Evolutionary conservation across 176 grass and related monocot genomes (phyloP), one percentile per base, ranked within the genome.

Genomic region (Juncus inflexus): DNA sequence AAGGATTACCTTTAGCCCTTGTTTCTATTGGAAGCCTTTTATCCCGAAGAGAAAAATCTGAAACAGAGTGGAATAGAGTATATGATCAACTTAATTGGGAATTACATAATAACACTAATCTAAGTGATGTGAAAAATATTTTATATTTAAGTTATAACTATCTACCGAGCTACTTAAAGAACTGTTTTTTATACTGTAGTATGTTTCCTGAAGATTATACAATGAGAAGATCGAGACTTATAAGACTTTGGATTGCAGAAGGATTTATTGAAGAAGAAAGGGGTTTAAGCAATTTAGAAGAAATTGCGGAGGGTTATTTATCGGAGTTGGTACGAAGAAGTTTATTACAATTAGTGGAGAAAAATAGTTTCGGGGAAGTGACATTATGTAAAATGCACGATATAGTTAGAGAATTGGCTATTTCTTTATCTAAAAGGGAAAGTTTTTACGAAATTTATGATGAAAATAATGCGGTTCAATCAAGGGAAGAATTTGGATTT

Each of bases 1-100:
- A n/a, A 19, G 86, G 81, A 16, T 75, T 84, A 11, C 86, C 86
- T 0, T 35, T 89, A 12, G 86, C 86, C 70, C 38, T 87, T 12
- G 79, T 79, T 12, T 64, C 84, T 12, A 28, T 76, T 38, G 84
- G 75, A 13, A 87, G 76, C 7, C 0, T 79, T 35, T 12, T 87
- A 2, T 72, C 55, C 6, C 10, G 78, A 0, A 83, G 58, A 53
- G 9, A 0, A 0, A 37, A 3, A 5, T 77, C 2, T 55, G 0
- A 40, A 37, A 62, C 36, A 38, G 60, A 83, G 1, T 87, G 89
- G 84, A 70, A 65, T 38, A 71, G 76, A 4, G 60, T 50, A 0
- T 69, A 82, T 52, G 83, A 84, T 9, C 80, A 86, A 40, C 62
- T 87, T 37, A 35, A 9, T 3, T 77, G 60, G 58, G 67, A 87